phyloP scores from a whole-genome alignment of 805 yeast genomes.

The Myxozyma neglecta region DNA sequence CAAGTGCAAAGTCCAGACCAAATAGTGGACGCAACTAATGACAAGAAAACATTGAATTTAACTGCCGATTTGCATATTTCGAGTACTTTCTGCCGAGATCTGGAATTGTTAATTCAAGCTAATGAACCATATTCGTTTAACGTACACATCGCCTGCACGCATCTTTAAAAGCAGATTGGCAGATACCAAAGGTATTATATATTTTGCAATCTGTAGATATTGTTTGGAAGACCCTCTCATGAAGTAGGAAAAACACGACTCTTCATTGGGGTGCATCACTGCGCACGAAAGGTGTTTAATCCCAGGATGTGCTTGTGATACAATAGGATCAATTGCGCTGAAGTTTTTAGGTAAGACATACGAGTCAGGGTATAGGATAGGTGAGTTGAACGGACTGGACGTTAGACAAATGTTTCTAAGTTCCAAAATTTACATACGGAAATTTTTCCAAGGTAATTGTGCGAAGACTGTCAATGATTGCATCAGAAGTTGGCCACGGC shows the following conservation, averaged over 20 bases:
- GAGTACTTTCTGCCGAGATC: not conserved
- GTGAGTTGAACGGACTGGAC: conserved; percentile 31
- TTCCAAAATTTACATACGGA: conserved; percentile 34
- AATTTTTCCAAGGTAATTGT: conserved; percentile 38
- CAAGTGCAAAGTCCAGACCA: conserved; percentile 45
- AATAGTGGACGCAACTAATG: conserved; percentile 42
- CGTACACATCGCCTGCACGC: not conserved
- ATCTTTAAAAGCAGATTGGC: not conserved
- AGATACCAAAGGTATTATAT: conserved; percentile 14
- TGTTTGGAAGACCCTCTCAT: conserved; percentile 5
- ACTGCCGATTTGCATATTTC: conserved; percentile 2
- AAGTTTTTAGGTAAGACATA: conserved; percentile 25
- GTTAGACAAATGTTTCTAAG: not conserved
- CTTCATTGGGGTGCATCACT: conserved; percentile 26
- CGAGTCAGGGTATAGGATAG: conserved; percentile 32
- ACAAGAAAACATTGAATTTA: conserved; percentile 40
- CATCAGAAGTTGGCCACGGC: conserved; percentile 40
- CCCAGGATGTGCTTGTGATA: conserved; percentile 31
- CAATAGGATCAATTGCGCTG: conserved; percentile 24
- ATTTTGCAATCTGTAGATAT: conserved; percentile 17
- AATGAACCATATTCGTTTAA: not conserved
- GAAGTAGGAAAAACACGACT: conserved; percentile 24
- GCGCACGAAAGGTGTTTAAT: conserved; percentile 28
- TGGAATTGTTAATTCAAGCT: not conserved
- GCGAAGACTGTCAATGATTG: conserved; percentile 38